A percentile compares a stretch with the other conserved stretches of the same genome.
Evolutionary conservation across 176 grass and related monocot genomes (phyloP).

Genomic region (Cenchrus americanus): DNA sequence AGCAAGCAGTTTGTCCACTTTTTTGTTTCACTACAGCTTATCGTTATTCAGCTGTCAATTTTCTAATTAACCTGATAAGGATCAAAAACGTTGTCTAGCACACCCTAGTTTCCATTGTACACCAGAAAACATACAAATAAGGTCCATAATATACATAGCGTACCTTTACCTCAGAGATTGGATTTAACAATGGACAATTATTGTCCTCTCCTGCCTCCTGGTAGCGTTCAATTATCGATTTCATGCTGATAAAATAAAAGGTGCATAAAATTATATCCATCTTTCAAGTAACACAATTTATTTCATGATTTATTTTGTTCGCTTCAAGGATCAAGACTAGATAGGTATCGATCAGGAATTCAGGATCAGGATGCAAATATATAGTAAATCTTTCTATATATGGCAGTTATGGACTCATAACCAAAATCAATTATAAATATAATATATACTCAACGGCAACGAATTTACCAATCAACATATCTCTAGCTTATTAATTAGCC

Average conservation of each 20-base stretch:
- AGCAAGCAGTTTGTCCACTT: not conserved
- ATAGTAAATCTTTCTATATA: not conserved
- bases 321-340: not conserved
- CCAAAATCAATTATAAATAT: not conserved
- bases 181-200: slow-evolving; percentile 19
- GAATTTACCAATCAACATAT: not conserved
- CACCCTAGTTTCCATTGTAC: not conserved
- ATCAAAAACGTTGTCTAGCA: not conserved
- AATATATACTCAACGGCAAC: not conserved
- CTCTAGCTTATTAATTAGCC: not conserved
- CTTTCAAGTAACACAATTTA: not conserved
- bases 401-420: not conserved
- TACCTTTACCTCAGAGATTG: slow-evolving; percentile 47
- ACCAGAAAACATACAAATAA: not conserved
- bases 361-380: not conserved
- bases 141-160: not conserved
- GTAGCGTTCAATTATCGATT: slow-evolving; percentile 39
- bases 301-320: not conserved
- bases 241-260: slow-evolving; percentile 35
- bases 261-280: slow-evolving; percentile 24
- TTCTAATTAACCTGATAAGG: not conserved
- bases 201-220: slow-evolving; percentile 38
- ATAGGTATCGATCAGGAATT: not conserved
- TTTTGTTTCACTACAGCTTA: not conserved
- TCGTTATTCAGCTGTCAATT: not conserved